phyloP scores from a whole-genome alignment of 179 eudicot species.

The Drosera spatulata region DNA sequence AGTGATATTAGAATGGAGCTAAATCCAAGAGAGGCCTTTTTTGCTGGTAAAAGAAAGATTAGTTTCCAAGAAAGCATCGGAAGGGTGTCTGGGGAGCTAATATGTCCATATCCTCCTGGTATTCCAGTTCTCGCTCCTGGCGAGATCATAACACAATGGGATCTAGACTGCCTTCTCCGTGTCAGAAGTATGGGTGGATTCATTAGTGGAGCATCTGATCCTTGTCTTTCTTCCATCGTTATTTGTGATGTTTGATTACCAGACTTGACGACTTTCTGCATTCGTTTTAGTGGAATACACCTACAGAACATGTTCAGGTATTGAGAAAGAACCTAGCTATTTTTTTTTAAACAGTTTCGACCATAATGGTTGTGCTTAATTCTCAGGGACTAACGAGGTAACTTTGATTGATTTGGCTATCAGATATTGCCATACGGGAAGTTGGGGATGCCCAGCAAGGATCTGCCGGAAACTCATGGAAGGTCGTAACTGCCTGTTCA shows the following conservation, averaged over 20 bases:
- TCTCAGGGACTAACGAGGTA: no score
- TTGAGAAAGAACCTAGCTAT: no score
- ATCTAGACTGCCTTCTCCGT: constrained; percentile 32
- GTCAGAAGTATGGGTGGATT: constrained; percentile 44
- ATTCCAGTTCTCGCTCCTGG: constrained; percentile 69
- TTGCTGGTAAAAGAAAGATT: constrained; percentile 51
- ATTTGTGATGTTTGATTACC: constrained; percentile 33
- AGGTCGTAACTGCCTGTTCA: no score
- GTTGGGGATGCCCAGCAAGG: no score
- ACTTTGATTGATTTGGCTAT: no score
- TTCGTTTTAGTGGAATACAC: no score
- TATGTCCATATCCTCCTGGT: constrained; percentile 92
- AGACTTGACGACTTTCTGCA: no score
- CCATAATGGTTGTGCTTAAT: no score
- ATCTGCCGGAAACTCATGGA: no score
- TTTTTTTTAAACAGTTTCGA: no score
- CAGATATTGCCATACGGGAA: no score
- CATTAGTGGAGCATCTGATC: constrained; percentile 65
- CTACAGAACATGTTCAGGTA: no score
- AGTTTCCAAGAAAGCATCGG: constrained; percentile 37
- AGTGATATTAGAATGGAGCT: constrained; percentile 33
- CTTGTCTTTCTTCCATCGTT: constrained; percentile 37
- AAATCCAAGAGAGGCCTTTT: constrained; percentile 82
- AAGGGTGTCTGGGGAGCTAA: constrained; percentile 67
- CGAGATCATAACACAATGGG: constrained; percentile 43